These are phyloP conservation scores for Geotrichum citri-aurantii DNA, from an alignment of 1,139 yeast species.

Conservation along the genomic window DNA sequence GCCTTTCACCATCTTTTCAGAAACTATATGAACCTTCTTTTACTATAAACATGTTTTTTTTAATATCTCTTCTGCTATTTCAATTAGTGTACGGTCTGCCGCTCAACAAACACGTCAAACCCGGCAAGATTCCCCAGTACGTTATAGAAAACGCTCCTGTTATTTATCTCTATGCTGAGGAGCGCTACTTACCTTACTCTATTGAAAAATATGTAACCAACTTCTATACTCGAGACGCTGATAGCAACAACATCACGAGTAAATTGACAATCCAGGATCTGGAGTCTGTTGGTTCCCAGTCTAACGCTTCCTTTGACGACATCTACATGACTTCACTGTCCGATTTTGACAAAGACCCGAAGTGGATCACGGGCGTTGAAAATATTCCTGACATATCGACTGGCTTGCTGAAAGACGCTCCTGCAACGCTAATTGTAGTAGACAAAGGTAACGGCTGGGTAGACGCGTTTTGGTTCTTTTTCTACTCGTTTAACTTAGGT, in stretches of 20 bases:
- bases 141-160: slow-evolving; percentile 68
- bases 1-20: neutral
- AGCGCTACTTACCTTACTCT: slow-evolving; percentile 78
- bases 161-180: slow-evolving; percentile 86
- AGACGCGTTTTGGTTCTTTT: slow-evolving; percentile 95
- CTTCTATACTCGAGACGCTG: slow-evolving; percentile 39
- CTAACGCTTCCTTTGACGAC: slow-evolving; percentile 26
- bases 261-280: slow-evolving; percentile 26
- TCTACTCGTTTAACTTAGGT: slow-evolving; percentile 88
- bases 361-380: slow-evolving; percentile 73
- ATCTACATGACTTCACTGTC: slow-evolving; percentile 58
- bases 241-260: slow-evolving; percentile 27
- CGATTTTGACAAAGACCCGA: slow-evolving; percentile 72
- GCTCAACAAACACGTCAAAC: neutral
- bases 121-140: slow-evolving; percentile 59
- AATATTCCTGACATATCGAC: slow-evolving; percentile 65
- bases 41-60: neutral
- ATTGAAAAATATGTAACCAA: slow-evolving; percentile 61
- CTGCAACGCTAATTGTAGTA: slow-evolving; percentile 74
- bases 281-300: slow-evolving; percentile 18
- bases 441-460: slow-evolving; percentile 92
- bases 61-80: neutral
- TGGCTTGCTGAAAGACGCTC: slow-evolving; percentile 69
- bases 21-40: neutral
- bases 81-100: neutral